These are phyloP conservation scores for Syzygium syzygioides DNA, from an alignment of 441 rosid genomes.

Conservation along the genomic window DNA sequence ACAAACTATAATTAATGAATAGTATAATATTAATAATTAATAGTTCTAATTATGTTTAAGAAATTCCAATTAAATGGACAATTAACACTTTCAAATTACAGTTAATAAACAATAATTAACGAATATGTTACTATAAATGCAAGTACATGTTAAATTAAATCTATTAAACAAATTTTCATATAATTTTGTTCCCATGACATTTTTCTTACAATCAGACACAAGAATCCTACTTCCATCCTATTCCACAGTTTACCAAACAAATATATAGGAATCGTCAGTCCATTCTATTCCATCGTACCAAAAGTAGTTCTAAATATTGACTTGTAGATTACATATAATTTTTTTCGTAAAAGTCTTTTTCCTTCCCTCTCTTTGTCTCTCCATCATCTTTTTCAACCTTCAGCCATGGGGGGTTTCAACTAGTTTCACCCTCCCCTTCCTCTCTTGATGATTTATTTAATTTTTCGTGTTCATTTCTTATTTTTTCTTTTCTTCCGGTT, in stretches of 20 bases:
- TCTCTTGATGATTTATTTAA: no score
- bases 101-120: background rate
- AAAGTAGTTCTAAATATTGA: background rate
- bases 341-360: background rate
- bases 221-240: background rate
- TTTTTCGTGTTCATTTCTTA: no score
- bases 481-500: no score
- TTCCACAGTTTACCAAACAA: background rate
- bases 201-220: background rate
- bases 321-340: background rate
- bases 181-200: background rate
- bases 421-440: no score
- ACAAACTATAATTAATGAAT: background rate
- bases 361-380: no score
- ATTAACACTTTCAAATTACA: background rate
- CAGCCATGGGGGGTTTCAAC: no score
- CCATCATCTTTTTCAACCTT: no score
- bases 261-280: background rate
- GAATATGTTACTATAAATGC: background rate
- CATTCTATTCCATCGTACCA: background rate
- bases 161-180: background rate
- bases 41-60: background rate
- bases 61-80: background rate
- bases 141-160: background rate
- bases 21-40: background rate